Percentiles rank a stretch among this genome's conserved stretches.
These are phyloP conservation scores for Mucor mucedo DNA, from an alignment of 371 early-diverging fungal species.

Conservation along the genomic window DNA sequence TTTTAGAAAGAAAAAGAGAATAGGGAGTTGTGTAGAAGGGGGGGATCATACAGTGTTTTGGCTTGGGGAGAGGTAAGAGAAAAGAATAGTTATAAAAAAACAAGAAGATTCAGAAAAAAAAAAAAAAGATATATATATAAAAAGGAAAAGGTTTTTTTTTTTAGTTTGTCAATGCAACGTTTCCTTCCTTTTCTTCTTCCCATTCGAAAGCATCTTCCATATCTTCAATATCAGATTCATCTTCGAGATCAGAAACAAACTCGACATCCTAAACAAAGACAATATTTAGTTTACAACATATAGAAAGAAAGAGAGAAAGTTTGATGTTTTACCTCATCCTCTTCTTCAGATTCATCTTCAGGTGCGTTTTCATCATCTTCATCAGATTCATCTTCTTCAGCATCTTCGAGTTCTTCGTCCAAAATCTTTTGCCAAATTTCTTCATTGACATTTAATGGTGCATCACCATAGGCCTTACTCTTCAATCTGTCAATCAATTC, in stretches of 20 bases:
- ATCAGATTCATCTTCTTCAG: slow-evolving; percentile 77
- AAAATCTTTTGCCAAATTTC: slow-evolving; percentile 82
- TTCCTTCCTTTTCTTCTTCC: slow-evolving; percentile 37
- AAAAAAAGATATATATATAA: background rate
- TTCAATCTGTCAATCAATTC: slow-evolving; percentile 96
- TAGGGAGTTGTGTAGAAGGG: background rate
- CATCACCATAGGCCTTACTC: slow-evolving; percentile 92
- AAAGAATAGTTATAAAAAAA: background rate
- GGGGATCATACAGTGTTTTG: background rate
- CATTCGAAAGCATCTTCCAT: slow-evolving; percentile 41
- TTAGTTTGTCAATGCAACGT: slow-evolving; percentile 22
- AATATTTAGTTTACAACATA: background rate
- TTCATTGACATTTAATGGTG: slow-evolving; percentile 90
- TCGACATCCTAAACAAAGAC: slow-evolving; percentile 21
- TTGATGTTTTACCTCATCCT: slow-evolving; percentile 44
- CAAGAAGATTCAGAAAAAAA: background rate
- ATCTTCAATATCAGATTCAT: slow-evolving; percentile 47
- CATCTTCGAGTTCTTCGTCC: slow-evolving; percentile 70
- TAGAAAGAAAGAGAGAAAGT: background rate
- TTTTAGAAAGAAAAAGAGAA: background rate
- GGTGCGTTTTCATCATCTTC: slow-evolving; percentile 70
- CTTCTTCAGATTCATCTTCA: slow-evolving; percentile 59
- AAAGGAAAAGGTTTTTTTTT: slow-evolving; percentile 1
- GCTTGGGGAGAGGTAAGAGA: background rate
- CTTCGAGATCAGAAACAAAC: slow-evolving; percentile 41